Evolutionary conservation across 2,329 filamentous ascomycete genomes (phyloP).

Genomic region (Sporothrix globosa): DNA sequence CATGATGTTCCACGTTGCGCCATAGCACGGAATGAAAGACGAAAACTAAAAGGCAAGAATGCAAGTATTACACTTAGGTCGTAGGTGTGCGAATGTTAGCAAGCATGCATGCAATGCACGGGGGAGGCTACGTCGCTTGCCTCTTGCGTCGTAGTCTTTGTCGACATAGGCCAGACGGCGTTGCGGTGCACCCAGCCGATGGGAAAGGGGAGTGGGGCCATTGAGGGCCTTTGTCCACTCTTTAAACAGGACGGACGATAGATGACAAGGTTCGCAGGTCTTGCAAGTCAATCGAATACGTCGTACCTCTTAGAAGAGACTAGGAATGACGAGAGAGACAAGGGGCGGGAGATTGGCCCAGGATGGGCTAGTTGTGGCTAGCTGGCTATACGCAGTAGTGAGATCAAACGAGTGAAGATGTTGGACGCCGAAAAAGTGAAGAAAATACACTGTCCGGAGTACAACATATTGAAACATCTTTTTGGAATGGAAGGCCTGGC

Average conservation of each 20-base stretch:
- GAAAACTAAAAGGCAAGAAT: neutral
- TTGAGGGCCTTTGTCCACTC: neutral
- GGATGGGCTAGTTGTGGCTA: neutral
- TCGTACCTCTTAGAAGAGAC: neutral
- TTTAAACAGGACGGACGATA: neutral
- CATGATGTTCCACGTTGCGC: neutral
- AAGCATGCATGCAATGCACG: neutral
- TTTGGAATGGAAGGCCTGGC: constrained; percentile 5
- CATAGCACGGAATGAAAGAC: neutral
- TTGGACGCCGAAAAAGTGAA: neutral
- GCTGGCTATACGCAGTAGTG: neutral
- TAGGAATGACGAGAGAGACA: neutral
- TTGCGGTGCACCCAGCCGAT: constrained; percentile 27
- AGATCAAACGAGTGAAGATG: neutral
- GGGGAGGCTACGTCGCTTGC: constrained; percentile 14
- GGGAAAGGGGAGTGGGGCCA: constrained; percentile 1
- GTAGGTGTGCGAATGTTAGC: neutral
- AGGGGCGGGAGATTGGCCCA: constrained; percentile 24
- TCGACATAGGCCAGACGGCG: neutral
- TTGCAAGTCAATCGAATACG: neutral
- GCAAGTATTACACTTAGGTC: neutral
- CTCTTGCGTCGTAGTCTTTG: neutral
- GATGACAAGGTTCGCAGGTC: neutral
- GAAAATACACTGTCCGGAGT: neutral
- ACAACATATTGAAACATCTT: no score